These are phyloP conservation scores for Cucurbita ficifolia DNA, from an alignment of 306 rosid genomes.

Conservation along the genomic window DNA sequence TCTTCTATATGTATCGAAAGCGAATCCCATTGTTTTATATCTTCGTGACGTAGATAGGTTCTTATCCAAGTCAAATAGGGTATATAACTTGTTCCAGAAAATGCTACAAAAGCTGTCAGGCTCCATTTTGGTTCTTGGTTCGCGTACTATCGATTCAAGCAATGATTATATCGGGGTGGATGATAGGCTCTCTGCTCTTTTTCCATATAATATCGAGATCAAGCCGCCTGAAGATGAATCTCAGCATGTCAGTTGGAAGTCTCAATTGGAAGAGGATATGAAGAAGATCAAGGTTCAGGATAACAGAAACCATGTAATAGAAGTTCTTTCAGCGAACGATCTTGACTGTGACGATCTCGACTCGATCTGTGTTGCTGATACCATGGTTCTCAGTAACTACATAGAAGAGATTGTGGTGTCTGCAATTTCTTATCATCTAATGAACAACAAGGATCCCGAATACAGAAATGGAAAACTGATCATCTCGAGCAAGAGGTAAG, in stretches of 20 bases:
- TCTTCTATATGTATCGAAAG: constrained; percentile 54
- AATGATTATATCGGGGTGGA: constrained; percentile 46
- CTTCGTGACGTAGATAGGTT: constrained; percentile 61
- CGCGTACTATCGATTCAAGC: constrained; percentile 37
- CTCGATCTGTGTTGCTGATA: constrained; percentile 56
- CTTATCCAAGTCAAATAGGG: constrained; percentile 50
- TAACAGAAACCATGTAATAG: constrained; percentile 78
- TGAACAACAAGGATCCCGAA: constrained; percentile 79
- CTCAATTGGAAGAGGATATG: constrained; percentile 81
- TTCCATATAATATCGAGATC: constrained; percentile 76
- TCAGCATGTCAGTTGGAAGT: constrained; percentile 79
- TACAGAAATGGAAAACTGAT: constrained; percentile 84
- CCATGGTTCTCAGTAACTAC: constrained; percentile 66
- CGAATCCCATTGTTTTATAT: constrained; percentile 63
- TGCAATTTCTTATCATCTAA: constrained; percentile 76
- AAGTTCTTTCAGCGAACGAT: constrained; percentile 86
- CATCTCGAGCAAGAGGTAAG: constrained; percentile 62
- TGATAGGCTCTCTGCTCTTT: constrained; percentile 48
- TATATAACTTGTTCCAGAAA: constrained; percentile 57
- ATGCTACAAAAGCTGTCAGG: constrained; percentile 79
- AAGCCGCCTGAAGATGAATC: constrained; percentile 74
- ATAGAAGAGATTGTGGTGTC: constrained; percentile 95
- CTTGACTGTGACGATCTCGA: constrained; percentile 85
- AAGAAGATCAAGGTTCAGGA: constrained; percentile 81
- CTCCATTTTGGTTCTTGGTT: constrained; percentile 70